Percentiles rank a stretch among this genome's conserved stretches.
phyloP scores from a whole-genome alignment of 371 early-diverging fungal genomes.

The Basidiobolus meristosporus region DNA sequence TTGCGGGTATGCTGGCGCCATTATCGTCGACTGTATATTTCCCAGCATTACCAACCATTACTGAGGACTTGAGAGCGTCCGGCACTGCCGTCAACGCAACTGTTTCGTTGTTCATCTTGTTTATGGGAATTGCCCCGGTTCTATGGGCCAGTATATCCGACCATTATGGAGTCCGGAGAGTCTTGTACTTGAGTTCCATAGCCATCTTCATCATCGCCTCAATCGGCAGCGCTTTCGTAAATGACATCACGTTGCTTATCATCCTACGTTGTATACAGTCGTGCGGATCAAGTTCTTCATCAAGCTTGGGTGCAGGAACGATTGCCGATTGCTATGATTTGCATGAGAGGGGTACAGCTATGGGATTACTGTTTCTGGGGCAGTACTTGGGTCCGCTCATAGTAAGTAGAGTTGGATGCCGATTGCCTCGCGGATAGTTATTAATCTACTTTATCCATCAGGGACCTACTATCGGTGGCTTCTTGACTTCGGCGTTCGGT shows the following conservation, averaged over 20 bases:
- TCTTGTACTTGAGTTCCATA: constrained; percentile 32
- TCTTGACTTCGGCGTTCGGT: constrained; percentile 22
- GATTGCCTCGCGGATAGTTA: too few relatives aligned
- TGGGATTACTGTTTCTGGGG: constrained; percentile 34
- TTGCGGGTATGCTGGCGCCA: constrained; percentile 5
- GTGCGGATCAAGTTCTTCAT: constrained; percentile 44
- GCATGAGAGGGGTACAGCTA: constrained; percentile 25
- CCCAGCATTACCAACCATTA: constrained; percentile 24
- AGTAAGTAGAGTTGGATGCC: too few relatives aligned
- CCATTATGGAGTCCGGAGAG: constrained; percentile 31
- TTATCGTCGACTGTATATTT: constrained; percentile 12
- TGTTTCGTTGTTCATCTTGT: constrained; percentile 26
- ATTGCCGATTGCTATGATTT: constrained; percentile 24
- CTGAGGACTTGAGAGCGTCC: constrained; percentile 19
- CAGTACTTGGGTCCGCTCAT: constrained; percentile 30
- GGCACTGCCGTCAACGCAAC: constrained; percentile 24
- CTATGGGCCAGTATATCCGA: constrained; percentile 54
- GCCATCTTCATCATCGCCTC: constrained; percentile 30
- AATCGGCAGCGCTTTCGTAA: constrained; percentile 38
- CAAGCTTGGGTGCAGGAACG: constrained; percentile 53
- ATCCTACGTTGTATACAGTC: constrained; percentile 43
- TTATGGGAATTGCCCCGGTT: constrained; percentile 36
- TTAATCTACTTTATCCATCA: too few relatives aligned
- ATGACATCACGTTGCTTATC: constrained; percentile 25
- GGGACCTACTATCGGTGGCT: constrained; percentile 20